Evolutionary conservation across 768 basidiomycete species (phyloP).

Genomic region (Rhizopogon vulgaris): DNA sequence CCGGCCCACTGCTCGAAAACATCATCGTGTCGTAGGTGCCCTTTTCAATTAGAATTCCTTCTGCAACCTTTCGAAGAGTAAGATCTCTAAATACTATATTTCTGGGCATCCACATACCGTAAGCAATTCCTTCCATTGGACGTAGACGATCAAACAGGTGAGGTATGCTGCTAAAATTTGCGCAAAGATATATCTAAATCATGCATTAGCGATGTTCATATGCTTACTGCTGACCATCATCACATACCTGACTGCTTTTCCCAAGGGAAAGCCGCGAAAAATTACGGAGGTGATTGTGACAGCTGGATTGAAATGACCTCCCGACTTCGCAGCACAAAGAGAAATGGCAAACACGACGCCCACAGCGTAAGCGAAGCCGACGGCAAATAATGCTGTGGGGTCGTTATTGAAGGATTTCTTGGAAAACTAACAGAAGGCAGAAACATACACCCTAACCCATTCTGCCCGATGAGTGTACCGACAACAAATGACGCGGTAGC

Average conservation of each 20-base stretch:
- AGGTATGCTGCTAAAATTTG: constrained; percentile 64
- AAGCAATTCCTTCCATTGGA: constrained; percentile 53
- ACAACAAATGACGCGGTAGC: constrained; percentile 45
- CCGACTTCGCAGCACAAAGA: constrained; percentile 47
- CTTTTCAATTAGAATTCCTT: constrained; percentile 22
- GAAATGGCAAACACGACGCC: constrained; percentile 56
- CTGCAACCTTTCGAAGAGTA: constrained; percentile 22
- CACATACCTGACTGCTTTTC: constrained; percentile 47
- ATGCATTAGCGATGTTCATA: constrained; percentile 6
- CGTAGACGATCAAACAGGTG: constrained; percentile 54
- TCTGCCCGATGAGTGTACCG: constrained; percentile 36
- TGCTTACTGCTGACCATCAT: constrained; percentile 4
- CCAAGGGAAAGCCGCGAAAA: constrained; percentile 48
- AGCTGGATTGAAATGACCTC: constrained; percentile 63
- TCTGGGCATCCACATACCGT: constrained; percentile 24
- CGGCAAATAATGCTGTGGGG: constrained; percentile 45
- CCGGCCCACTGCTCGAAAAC: constrained; percentile 31
- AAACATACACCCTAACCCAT: constrained; percentile 45
- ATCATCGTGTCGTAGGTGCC: constrained; percentile 24
- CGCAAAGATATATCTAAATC: constrained; percentile 53
- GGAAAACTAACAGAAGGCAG: background rate
- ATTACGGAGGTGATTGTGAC: constrained; percentile 49
- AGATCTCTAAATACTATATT: constrained; percentile 20
- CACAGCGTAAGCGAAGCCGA: constrained; percentile 52
- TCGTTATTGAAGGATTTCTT: background rate